Percentiles rank a stretch among this genome's conserved stretches.
Evolutionary conservation across 176 grass and related monocot genomes (phyloP).

Genomic region (Zea mays): Zm-B73-REFERENCE-NAM-5.0 NC_050097.1:2771501-2772000

Average conservation of each 20-base stretch:
- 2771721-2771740: slow-evolving; percentile 86
- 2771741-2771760: slow-evolving; percentile 55
- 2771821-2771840: too few relatives aligned
- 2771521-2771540: slow-evolving; percentile 84
- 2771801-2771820: too few relatives aligned
- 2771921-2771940: background rate
- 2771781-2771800: too few relatives aligned
- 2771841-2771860: too few relatives aligned
- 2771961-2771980: slow-evolving; percentile 40
- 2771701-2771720: slow-evolving; percentile 86
- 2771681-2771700: slow-evolving; percentile 81
- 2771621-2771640: slow-evolving; percentile 78
- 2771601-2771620: slow-evolving; percentile 82
- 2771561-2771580: slow-evolving; percentile 89
- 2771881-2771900: background rate
- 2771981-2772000: slow-evolving; percentile 22
- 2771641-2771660: slow-evolving; percentile 82
- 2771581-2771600: slow-evolving; percentile 87
- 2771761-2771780: background rate
- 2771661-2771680: slow-evolving; percentile 86
- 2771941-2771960: background rate
- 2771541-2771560: slow-evolving; percentile 87
- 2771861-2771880: background rate
- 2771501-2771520: slow-evolving; percentile 58
- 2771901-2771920: background rate